Evolutionary conservation across 23 red algal species (phyloP).

Genomic region (Cyanidium caldarium): DNA sequence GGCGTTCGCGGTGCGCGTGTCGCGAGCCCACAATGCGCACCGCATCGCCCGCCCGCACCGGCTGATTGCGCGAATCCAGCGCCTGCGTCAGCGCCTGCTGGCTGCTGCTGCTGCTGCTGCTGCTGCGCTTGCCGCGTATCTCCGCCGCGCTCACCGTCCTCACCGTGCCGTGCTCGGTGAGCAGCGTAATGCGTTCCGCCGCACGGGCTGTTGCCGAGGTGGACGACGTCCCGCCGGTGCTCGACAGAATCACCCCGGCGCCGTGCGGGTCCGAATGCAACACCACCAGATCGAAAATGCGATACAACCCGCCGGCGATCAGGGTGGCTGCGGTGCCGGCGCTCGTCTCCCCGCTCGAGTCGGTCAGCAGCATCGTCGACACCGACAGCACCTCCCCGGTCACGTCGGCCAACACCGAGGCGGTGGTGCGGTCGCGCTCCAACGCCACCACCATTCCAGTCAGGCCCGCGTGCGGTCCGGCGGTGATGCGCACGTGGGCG

Average conservation of each 20-base stretch:
- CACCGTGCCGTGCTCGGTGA: conserved; percentile 30
- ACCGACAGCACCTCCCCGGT: conserved; percentile 59
- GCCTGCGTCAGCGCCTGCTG: conserved; percentile 11
- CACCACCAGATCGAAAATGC: conserved; percentile 79
- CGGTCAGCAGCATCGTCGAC: conserved; percentile 5
- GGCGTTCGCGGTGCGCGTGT: not conserved
- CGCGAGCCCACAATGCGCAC: conserved; percentile 42
- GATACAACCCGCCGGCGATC: conserved; percentile 11
- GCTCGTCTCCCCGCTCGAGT: conserved; percentile 1
- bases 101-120: not conserved
- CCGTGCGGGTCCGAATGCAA: conserved; percentile 37
- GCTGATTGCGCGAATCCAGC: conserved; percentile 50
- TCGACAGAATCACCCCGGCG: conserved; percentile 22
- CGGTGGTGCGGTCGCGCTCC: conserved; percentile 25
- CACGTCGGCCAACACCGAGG: conserved; percentile 65
- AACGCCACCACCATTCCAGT: conserved; percentile 70
- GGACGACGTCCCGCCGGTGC: not conserved
- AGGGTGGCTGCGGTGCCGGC: not conserved
- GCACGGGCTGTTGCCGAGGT: not conserved
- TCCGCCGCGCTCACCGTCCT: conserved; percentile 31
- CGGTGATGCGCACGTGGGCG: conserved; percentile 42
- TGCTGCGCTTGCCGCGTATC: conserved; percentile 36
- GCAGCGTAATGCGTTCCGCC: conserved; percentile 33
- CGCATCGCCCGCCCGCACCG: conserved; percentile 41
- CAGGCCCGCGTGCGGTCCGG: conserved; percentile 47